Base-by-base conservation (phyloP, 768 basidiomycete genomes). In the Agaricus sinodeliciosus region DNA sequence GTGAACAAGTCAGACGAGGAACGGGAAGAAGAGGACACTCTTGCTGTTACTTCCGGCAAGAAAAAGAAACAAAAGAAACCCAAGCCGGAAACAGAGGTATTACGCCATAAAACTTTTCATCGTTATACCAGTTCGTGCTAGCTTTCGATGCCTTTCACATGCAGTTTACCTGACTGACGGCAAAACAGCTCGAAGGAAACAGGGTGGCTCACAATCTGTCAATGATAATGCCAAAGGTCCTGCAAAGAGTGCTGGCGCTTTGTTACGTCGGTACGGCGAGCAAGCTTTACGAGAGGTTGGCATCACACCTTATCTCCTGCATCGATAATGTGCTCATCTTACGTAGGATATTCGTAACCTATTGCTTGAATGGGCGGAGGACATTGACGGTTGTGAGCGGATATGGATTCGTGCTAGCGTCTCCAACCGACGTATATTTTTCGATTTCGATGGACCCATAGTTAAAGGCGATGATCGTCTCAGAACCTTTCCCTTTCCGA, bases 81-180 rank as follows among this genome's bases (percentile, higher is more conserved):
- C 16, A 89, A 81, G 65, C 77, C 85, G 3, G 90, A 93, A 50
- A 82, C 80, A 0, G 92, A 94, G 62, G 79, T 98, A 1, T 58
- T 99, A 39, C 73, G 75, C 58, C 91, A 94, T 62, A 99, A 98
- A 69, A 98, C 96, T 1, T 98, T 97, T 66, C 96, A 98, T 67
- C 85, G 96, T 1, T 99, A 99, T 66, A 99, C 96, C 0, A 98
- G 94, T 96, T 58, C 60, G 90, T 77, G 3, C 46, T 52, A 8
- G 19, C 16, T 34, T n/a, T 12, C 2, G 12, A 3, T 18, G 42
- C 3, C 48, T 19, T 37, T 35, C 18, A 22, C 15, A 12, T 43
- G 19, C 36, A 16, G 43, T 26, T 25, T 26, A 27, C 48, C 43
- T 51, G 56, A 57, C 60, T 48, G 4, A 60, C 48, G n/a, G 11